Percentiles rank a stretch among this genome's conserved stretches.
Evolutionary conservation across 208 protist species (phyloP).

Genomic region (Phytomonas serpens): DNA sequence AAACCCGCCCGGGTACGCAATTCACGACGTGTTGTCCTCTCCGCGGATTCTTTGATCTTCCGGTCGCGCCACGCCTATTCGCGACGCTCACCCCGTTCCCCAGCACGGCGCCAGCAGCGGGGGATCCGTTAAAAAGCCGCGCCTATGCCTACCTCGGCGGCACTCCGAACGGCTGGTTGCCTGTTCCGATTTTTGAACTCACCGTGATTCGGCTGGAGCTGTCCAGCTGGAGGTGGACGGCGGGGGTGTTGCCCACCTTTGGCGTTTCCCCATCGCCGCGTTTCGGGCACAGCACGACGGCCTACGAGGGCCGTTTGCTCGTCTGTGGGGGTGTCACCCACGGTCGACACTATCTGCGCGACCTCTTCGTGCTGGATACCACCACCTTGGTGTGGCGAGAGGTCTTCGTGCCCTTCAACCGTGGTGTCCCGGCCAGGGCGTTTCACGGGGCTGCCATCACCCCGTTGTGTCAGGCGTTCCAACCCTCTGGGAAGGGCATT

Average conservation of each 20-base stretch:
- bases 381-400: slow-evolving; percentile 66
- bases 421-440: slow-evolving; percentile 37
- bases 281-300: slow-evolving; percentile 52
- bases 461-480: neutral
- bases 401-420: slow-evolving; percentile 45
- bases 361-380: slow-evolving; percentile 57
- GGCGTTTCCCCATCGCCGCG: slow-evolving; percentile 52
- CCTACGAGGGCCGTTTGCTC: slow-evolving; percentile 24
- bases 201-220: slow-evolving; percentile 33
- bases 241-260: slow-evolving; percentile 30
- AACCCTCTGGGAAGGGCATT: neutral
- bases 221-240: slow-evolving; percentile 17
- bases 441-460: slow-evolving; percentile 38
- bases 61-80: slow-evolving; percentile 31
- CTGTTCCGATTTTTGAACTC: slow-evolving; percentile 41
- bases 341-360: slow-evolving; percentile 33
- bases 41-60: slow-evolving; percentile 19
- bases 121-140: neutral
- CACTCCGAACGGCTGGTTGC: slow-evolving; percentile 41
- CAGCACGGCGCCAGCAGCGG: slow-evolving; percentile 8
- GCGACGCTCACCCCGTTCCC: slow-evolving; percentile 54
- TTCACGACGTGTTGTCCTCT: slow-evolving; percentile 39
- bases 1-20: slow-evolving; percentile 9
- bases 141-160: slow-evolving; percentile 65
- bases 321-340: slow-evolving; percentile 63